Base-by-base conservation (phyloP, 176 grass and related monocot genomes). In the Paspalum notatum region DNA sequence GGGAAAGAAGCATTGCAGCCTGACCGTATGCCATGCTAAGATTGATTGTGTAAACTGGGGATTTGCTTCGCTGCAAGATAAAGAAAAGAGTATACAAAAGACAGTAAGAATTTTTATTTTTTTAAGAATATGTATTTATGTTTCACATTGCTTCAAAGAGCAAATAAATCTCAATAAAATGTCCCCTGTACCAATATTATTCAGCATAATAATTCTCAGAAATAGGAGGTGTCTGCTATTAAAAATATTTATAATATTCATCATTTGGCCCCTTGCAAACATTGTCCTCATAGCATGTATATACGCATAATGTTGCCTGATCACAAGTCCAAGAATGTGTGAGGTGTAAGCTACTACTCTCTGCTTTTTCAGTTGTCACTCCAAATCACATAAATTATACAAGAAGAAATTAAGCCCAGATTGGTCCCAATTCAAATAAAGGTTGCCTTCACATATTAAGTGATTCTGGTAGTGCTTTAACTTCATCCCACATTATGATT, bases 21-120 rank as follows among this genome's bases (percentile, higher is more conserved):
- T 92, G 87, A 42, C 96, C 96, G 88, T 98, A 93, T 20, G 96
- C 92, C 90, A 91, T 85, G 79, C 90, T 94, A 22, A 89, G 75
- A 75, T 98, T 98, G 68, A 98, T 83, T 8, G 96, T 98, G 74
- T 98, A 92, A 11, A 98, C 92, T 54, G 95, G 89, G 24, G 96
- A 86, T 93, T 89, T 95, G 73, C 85, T 87, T 65, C 88, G 59
- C 96, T 98, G 63, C 27, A 48, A 38, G 16, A 79, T 26, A 20
- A 87, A 85, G 4, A 81, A 68, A 54, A 59, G 44, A 71, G 1
- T 11, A 77, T 41, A 32, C 0, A 61, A 17, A 83, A 53, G 12
- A 75, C 74, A 52, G 20, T 50, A 27, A 26, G 21, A 27, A 68
- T 64, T 59, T 50, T 9, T 59, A 17, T 68, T 47, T 39, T 8